Percentiles rank a stretch among this genome's conserved stretches.
Evolutionary conservation across 176 grass and related monocot species (phyloP).

Genomic region (Thinopyrum elongatum): DNA sequence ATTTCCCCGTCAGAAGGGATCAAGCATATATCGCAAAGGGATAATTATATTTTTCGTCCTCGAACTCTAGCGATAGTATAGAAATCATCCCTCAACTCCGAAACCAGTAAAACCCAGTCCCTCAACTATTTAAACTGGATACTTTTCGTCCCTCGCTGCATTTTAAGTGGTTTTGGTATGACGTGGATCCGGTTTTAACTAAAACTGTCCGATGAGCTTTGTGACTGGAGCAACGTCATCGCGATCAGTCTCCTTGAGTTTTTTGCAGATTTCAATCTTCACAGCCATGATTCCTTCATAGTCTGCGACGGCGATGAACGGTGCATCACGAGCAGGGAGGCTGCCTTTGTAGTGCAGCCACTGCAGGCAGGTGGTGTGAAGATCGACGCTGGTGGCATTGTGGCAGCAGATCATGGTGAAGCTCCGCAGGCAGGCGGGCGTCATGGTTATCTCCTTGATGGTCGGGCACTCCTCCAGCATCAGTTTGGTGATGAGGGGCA

Average conservation of each 20-base stretch:
- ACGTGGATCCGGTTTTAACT: no score
- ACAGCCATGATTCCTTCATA: background rate
- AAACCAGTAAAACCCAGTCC: no score
- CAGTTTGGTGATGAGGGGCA: slow-evolving; percentile 7
- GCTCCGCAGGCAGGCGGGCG: background rate
- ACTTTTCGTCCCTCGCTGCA: no score
- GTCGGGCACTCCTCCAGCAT: background rate
- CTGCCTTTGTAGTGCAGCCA: slow-evolving; percentile 9
- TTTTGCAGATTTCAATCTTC: background rate
- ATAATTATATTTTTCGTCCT: no score
- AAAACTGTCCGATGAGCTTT: background rate
- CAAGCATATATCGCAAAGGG: no score
- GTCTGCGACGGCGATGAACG: background rate
- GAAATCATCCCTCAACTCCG: no score
- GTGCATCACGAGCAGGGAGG: background rate
- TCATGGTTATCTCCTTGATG: background rate
- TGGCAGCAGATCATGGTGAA: slow-evolving; percentile 24
- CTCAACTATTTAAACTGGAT: no score
- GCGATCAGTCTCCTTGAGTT: background rate
- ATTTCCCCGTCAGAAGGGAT: no score
- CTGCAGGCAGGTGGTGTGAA: background rate
- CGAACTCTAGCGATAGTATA: no score
- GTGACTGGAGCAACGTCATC: background rate
- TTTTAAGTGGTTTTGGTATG: no score
- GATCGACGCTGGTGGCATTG: background rate